phyloP scores from a whole-genome alignment of 805 yeast species.

The Lipomyces chichibuensis region DNA sequence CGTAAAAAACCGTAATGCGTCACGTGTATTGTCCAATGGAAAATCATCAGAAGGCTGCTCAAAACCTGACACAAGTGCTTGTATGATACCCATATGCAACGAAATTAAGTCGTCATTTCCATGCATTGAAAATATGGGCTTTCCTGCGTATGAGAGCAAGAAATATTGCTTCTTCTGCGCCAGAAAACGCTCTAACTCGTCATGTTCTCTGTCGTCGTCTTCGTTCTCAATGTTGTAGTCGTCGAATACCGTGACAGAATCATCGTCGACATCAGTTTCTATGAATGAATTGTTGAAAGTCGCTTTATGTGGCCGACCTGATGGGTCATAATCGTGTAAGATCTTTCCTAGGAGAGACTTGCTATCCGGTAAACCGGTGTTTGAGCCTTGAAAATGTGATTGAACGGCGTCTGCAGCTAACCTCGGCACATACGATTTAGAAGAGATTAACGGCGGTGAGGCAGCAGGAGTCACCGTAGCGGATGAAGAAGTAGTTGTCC shows the following conservation, averaged over 20 bases:
- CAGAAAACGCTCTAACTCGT: constrained; percentile 44
- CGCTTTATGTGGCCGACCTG: constrained; percentile 17
- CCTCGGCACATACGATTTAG: constrained; percentile 4
- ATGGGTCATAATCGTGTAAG: constrained; percentile 27
- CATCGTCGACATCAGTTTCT: constrained; percentile 36
- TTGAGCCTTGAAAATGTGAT: constrained; percentile 2
- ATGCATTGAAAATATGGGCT: constrained; percentile 79
- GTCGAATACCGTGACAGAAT: constrained; percentile 35
- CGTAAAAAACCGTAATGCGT: constrained; percentile 46
- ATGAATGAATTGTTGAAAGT: constrained; percentile 33
- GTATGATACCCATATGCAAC: constrained; percentile 77
- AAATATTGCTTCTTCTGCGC: constrained; percentile 66
- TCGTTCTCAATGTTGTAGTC: constrained; percentile 38
- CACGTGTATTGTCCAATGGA: constrained; percentile 17
- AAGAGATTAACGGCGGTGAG: constrained; percentile 26
- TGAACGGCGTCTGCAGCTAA: neutral
- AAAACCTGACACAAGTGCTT: constrained; percentile 75
- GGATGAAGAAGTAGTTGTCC: constrained; percentile 11
- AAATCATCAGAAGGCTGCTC: constrained; percentile 45
- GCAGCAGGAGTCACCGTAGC: constrained; percentile 14
- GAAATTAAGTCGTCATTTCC: constrained; percentile 69
- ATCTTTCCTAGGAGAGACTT: constrained; percentile 30
- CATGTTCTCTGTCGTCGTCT: constrained; percentile 28
- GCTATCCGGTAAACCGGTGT: constrained; percentile 14
- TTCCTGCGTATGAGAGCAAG: constrained; percentile 81